Base-by-base conservation (phyloP, 2,329 filamentous ascomycete species). In the Fusarium sp. region DNA sequence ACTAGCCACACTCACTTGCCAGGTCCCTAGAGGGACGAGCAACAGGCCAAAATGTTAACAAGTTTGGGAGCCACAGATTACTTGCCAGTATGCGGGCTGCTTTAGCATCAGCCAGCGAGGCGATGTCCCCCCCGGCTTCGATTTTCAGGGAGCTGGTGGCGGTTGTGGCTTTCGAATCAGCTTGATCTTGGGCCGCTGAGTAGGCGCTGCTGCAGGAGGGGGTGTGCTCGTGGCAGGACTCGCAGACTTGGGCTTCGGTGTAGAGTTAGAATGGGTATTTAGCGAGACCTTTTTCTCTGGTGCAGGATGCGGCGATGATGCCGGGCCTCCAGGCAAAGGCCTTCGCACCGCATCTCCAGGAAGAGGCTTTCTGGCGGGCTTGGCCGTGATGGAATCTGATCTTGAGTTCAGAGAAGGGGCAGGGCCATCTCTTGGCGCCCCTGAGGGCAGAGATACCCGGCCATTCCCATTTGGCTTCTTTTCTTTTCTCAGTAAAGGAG, bases 311-410 rank as follows among this genome's bases (percentile, higher is more conserved):
- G 79, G 74, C 11, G 77, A 77, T 20, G 73, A 62, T 16, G 75
- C 65, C 9, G 74, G 61, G 24, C 77, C 74, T 14, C 78, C 77
- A 12, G 81, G 81, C n/a, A 83, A 50, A 9, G 81, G 81, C 54
- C 78, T 82, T 38, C 81, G 77, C 3, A 60, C 60, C 22, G 48
- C 36, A 9, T 81, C 80, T 9, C 79, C 79, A 7, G 82, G 82
- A 12, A 83, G 73, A 20, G 82, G 82, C 42, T 83, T 83, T 38
- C 82, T 76, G 18, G 76, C 76, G 13, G 81, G 79, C 58, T 83
- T 84, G 18, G 79, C 77, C 3, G 77, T 76, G 31, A 81, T 80
- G 13, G 71, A 74, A 22, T 81, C 81, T 5, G 65, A 67, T 44
- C 70, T 82, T 7, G 73, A 64, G 24, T 58, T 77, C 12, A 74